Percentiles rank a stretch among this genome's conserved stretches.
Evolutionary conservation across 208 protist species (phyloP).

Genomic region (Borovskyia barvae): DNA sequence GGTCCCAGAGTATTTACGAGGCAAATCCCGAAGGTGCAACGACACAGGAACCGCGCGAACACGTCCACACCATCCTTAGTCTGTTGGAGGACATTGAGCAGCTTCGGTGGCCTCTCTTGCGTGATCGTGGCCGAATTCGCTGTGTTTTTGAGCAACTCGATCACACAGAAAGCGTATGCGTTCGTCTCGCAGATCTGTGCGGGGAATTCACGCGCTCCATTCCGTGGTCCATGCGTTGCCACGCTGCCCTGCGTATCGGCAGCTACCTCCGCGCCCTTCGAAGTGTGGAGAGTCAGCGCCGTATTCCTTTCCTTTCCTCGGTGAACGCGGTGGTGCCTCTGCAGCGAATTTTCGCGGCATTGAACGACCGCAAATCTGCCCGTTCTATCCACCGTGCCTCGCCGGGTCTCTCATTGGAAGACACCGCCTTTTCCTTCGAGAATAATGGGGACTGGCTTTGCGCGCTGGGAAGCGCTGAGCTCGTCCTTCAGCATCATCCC

Average conservation of each 20-base stretch:
- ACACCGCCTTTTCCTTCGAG: constrained; percentile 80
- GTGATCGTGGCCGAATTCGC: constrained; percentile 3
- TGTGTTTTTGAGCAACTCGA: constrained; percentile 26
- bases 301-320: constrained; percentile 33
- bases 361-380: constrained; percentile 79
- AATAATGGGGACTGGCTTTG: constrained; percentile 84
- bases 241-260: constrained; percentile 62
- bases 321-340: constrained; percentile 41
- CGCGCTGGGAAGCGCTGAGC: constrained; percentile 69
- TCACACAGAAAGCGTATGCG: constrained; percentile 17
- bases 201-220: constrained; percentile 38
- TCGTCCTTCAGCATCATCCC: constrained; percentile 75
- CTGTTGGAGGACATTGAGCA: constrained; percentile 74
- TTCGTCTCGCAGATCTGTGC: constrained; percentile 34
- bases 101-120: constrained; percentile 49
- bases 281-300: constrained; percentile 60
- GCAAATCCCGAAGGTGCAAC: background rate
- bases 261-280: constrained; percentile 80
- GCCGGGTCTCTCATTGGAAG: constrained; percentile 30
- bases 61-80: constrained; percentile 68
- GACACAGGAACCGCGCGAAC: constrained; percentile 45
- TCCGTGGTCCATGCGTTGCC: constrained; percentile 34
- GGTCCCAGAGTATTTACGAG: constrained; percentile 43
- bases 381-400: constrained; percentile 63
- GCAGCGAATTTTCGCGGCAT: constrained; percentile 77